Conservation (phyloP, 345 rosid genomes). For the Camelina laxa region DNA sequence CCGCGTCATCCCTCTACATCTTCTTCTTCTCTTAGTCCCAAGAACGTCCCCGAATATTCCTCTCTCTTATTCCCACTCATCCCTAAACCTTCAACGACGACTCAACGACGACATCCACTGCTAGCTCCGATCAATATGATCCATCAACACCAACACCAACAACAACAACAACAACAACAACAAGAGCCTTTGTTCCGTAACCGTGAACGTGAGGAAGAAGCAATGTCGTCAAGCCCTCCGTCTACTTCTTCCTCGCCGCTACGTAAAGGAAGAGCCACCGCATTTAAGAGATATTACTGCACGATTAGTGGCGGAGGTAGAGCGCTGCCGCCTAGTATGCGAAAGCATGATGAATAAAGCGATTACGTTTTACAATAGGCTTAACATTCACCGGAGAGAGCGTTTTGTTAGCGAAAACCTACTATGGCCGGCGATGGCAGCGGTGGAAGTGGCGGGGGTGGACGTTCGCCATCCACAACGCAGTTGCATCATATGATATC, state of each 20-base stretch:
- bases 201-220: slow-evolving; percentile 55
- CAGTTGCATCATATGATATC: slow-evolving; percentile 92
- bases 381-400: slow-evolving; percentile 51
- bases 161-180: slow-evolving; percentile 51
- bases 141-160: no score
- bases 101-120: slow-evolving; percentile 27
- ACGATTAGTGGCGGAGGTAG: slow-evolving; percentile 1
- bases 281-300: slow-evolving; percentile 36
- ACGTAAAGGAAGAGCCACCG: slow-evolving; percentile 42
- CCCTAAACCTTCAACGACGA: slow-evolving; percentile 41
- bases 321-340: slow-evolving; percentile 2
- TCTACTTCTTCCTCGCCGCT: slow-evolving; percentile 53
- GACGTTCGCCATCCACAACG: slow-evolving; percentile 43
- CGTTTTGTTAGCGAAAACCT: slow-evolving; percentile 34
- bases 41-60: slow-evolving; percentile 50
- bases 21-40: slow-evolving; percentile 72
- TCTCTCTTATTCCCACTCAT: slow-evolving; percentile 56
- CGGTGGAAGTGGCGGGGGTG: slow-evolving; percentile 35
- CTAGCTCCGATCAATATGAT: slow-evolving; percentile 34
- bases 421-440: slow-evolving; percentile 28
- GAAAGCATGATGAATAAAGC: slow-evolving; percentile 61
- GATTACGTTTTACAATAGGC: slow-evolving; percentile 50
- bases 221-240: slow-evolving; percentile 57
- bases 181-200: slow-evolving; percentile 51
- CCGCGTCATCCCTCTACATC: slow-evolving; percentile 58